These are phyloP conservation scores for Lasiodiplodia hormozganensis DNA, from an alignment of 2,329 filamentous ascomycete genomes.

Conservation along the genomic window DNA sequence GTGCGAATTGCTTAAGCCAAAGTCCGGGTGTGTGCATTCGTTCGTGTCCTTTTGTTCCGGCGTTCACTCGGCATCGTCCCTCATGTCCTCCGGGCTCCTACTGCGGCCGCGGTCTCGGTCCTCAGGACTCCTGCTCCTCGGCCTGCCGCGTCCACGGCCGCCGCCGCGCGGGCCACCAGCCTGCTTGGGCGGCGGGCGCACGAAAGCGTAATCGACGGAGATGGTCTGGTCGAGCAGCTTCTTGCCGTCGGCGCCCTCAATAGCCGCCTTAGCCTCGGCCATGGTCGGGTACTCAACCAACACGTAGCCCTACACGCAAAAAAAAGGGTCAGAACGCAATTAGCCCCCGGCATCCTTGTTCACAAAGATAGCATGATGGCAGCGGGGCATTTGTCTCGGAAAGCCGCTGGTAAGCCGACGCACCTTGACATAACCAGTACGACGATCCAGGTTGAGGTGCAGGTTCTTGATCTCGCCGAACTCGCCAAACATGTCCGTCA, in stretches of 20 bases:
- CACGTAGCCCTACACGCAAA: conserved; percentile 74
- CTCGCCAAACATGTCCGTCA: conserved; percentile 82
- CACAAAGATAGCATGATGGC: neutral
- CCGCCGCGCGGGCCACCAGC: conserved; percentile 39
- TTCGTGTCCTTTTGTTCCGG: neutral
- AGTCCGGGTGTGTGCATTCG: neutral
- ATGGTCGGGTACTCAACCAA: conserved; percentile 84
- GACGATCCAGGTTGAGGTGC: conserved; percentile 80
- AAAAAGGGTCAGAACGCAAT: neutral
- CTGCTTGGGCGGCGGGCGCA: conserved; percentile 69
- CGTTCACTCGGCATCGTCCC: conserved; percentile 23
- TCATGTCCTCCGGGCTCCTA: conserved; percentile 28
- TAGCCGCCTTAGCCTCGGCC: conserved; percentile 79
- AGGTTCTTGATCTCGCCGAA: conserved; percentile 88
- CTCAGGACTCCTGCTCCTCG: conserved; percentile 54
- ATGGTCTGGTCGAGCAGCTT: conserved; percentile 84
- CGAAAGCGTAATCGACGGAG: conserved; percentile 83
- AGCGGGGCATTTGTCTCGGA: neutral
- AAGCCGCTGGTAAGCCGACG: neutral
- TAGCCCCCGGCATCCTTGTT: neutral
- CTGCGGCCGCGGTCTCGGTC: conserved; percentile 40
- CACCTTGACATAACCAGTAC: conserved; percentile 88
- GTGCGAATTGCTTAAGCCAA: neutral
- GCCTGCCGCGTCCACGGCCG: conserved; percentile 37
- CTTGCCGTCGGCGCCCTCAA: conserved; percentile 77